Evolutionary conservation across 257 asterid species (phyloP).

Genomic region (Solanum pimpinellifolium): DNA sequence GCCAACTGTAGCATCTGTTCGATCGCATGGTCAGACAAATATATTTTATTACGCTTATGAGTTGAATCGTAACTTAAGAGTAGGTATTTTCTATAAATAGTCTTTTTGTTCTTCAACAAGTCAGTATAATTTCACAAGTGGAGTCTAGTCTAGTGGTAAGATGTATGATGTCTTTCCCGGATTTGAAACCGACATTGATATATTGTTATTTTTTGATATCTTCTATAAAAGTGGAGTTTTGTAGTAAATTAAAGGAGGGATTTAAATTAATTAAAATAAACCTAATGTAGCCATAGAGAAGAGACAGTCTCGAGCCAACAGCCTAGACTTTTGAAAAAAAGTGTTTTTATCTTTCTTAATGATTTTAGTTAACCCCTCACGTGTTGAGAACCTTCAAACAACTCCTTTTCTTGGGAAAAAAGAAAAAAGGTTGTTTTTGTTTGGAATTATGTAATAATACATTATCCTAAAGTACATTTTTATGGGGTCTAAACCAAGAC

Average conservation of each 20-base stretch:
- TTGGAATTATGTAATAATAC: not conserved
- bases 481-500: not conserved
- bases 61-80: not conserved
- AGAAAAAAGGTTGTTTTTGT: not conserved
- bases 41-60: not conserved
- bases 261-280: not conserved
- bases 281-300: not conserved
- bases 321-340: not conserved
- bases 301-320: conserved; percentile 14
- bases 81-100: no score
- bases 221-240: not conserved
- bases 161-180: not conserved
- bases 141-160: not conserved
- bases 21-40: not conserved
- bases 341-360: not conserved
- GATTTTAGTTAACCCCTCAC: not conserved
- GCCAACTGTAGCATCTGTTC: not conserved
- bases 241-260: not conserved
- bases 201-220: not conserved
- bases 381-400: not conserved
- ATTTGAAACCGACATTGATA: not conserved
- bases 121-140: no score
- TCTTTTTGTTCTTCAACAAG: no score
- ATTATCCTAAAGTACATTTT: not conserved
- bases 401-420: not conserved